Evolutionary conservation across 768 basidiomycete species (phyloP).

Genomic region (Trametes maxima): DNA sequence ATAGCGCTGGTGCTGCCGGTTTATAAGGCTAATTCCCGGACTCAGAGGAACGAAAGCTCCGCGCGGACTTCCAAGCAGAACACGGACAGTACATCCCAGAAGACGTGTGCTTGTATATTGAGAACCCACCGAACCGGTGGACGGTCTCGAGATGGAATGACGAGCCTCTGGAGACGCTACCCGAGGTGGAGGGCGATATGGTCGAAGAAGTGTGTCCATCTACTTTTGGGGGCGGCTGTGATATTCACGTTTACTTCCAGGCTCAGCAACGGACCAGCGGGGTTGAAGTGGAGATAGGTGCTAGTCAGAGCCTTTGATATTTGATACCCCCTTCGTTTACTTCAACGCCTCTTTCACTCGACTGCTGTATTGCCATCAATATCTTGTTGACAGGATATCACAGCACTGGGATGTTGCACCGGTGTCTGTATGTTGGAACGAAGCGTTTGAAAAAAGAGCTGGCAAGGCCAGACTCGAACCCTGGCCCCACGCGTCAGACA

Average conservation of each 20-base stretch:
- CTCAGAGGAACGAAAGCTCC: slow-evolving; percentile 66
- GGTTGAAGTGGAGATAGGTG: slow-evolving; percentile 8
- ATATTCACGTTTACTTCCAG: slow-evolving; percentile 25
- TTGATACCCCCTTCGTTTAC: background rate
- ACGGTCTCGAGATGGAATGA: slow-evolving; percentile 61
- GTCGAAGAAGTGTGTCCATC: slow-evolving; percentile 49
- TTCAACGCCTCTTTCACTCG: background rate
- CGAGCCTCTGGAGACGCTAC: slow-evolving; percentile 58
- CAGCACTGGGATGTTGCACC: no score
- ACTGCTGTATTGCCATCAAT: no score
- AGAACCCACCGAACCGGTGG: slow-evolving; percentile 75
- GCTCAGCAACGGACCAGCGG: slow-evolving; percentile 28
- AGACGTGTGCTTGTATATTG: slow-evolving; percentile 78
- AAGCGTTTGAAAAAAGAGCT: slow-evolving; percentile 2
- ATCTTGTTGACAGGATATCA: no score
- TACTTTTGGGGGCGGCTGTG: background rate
- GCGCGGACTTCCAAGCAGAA: slow-evolving; percentile 70
- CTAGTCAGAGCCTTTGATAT: slow-evolving; percentile 26
- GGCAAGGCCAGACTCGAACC: slow-evolving; percentile 65
- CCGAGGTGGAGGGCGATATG: slow-evolving; percentile 62
- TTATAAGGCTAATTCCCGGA: background rate
- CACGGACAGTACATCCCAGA: slow-evolving; percentile 76
- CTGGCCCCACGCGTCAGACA: slow-evolving; percentile 80
- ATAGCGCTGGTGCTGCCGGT: background rate
- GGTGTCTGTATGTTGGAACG: no score